Evolutionary conservation across 108 stramenopile genomes (phyloP).

Genomic region (Pseudonitzschia pungens): DNA sequence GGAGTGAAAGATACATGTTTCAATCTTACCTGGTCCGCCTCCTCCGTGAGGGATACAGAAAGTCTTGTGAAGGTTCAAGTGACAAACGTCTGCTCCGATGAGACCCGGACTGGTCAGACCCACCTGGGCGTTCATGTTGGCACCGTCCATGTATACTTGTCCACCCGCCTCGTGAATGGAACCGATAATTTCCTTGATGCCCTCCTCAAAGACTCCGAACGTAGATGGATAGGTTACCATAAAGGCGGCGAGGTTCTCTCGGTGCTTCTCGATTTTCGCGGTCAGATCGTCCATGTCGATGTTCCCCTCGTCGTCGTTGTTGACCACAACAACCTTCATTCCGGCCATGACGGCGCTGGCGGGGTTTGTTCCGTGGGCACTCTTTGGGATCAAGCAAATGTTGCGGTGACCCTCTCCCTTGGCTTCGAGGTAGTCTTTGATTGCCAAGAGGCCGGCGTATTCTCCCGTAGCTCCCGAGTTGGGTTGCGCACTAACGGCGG

Average conservation of each 20-base stretch:
- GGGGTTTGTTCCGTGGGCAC: constrained; percentile 99
- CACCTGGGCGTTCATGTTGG: constrained; percentile 99
- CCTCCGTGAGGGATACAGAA: constrained; percentile 99
- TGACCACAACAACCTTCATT: constrained; percentile 96
- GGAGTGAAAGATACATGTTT: not conserved
- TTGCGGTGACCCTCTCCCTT: constrained; percentile 91
- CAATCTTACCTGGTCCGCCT: constrained; percentile 85
- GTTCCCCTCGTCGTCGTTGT: constrained; percentile 92
- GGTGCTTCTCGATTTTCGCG: constrained; percentile 88
- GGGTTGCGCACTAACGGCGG: constrained; percentile 97
- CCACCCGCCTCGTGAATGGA: constrained; percentile 93
- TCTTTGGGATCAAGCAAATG: constrained; percentile 97
- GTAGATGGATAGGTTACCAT: constrained; percentile 99
- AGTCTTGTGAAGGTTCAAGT: constrained; percentile 99
- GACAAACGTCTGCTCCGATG: constrained; percentile 98
- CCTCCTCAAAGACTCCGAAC: constrained; percentile 98
- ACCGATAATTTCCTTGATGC: constrained; percentile 88
- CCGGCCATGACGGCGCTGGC: constrained; percentile 96
- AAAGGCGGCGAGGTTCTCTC: constrained; percentile 91
- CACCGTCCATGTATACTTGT: constrained; percentile 99
- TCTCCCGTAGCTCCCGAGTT: constrained; percentile 98
- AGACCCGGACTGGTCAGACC: constrained; percentile 95
- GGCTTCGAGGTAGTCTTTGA: constrained; percentile 85
- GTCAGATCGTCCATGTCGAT: constrained; percentile 90
- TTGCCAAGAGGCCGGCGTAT: constrained; percentile 95